Base-by-base conservation (phyloP, 352 stramenopile species). In the Pythium apleroticum region DNA sequence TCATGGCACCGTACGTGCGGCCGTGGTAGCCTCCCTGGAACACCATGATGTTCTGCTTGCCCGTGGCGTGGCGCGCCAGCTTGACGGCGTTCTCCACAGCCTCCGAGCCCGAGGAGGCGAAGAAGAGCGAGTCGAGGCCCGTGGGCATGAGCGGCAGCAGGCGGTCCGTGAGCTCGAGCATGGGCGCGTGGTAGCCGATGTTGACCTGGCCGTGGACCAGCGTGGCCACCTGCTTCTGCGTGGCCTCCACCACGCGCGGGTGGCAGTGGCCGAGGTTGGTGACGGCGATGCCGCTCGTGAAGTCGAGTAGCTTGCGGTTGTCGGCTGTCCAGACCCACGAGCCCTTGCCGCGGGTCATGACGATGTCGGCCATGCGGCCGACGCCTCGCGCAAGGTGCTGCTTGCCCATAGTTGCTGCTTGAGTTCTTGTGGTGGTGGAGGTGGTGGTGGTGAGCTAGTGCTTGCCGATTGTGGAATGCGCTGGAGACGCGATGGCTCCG, bases 1-100 rank as follows among this genome's bases (percentile, higher is more conserved):
- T 93, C 90, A 98, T 97, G 20, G 92, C 93, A 45, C 91, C 91
- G 48, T 96, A 66, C 11, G 93, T 97, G 55, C 93, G 89, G 27
- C 93, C 94, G 74, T 98, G 94, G 78, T 97, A 98, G 6, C 89
- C 88, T 30, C 93, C 91, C 69, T 96, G 85, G 69, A 98, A 97
- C 19, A 95, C 89, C 49, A 98, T 96, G 52, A 98, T 75, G 57
- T 91, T 92, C 46, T 67, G 78, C 77, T 97, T 97, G 24, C 85
- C 77, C 8, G 92, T 98, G 8, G 88, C 84, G 52, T 97, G 88
- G 33, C 91, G 88, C 20, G 92, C 94, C 39, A 98, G 78, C 71
- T 98, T 98, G 72, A 98, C 81, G 3, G 92, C 86, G 59, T 97
- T 97, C 72, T 98, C 94, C 4, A 98, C 77, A 8, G 90, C 92